Evolutionary conservation across 2,329 filamentous ascomycete genomes (phyloP).

Genomic region (Colletotrichum lupini): DNA sequence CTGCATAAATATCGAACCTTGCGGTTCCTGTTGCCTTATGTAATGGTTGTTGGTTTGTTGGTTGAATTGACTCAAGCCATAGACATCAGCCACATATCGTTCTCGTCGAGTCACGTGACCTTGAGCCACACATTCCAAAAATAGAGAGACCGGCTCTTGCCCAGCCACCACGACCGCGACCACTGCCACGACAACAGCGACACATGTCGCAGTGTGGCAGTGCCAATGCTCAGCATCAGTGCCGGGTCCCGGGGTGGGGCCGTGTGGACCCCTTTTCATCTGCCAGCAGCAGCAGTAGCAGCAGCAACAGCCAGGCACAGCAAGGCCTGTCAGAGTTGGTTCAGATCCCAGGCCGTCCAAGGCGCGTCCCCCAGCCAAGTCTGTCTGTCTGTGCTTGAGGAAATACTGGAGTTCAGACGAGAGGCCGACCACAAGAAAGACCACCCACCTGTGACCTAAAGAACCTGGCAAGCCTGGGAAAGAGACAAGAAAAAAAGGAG

Average conservation of each 20-base stretch:
- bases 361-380: not conserved
- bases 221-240: not conserved
- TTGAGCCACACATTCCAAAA: not conserved
- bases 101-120: not conserved
- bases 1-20: slow-evolving; percentile 4
- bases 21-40: too few relatives aligned
- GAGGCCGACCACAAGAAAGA: slow-evolving; percentile 1
- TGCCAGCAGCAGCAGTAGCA: slow-evolving; percentile 3
- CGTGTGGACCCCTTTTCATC: slow-evolving; percentile 21
- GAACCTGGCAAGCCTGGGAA: not conserved
- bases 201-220: slow-evolving; percentile 28
- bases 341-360: not conserved
- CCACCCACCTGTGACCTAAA: too few relatives aligned
- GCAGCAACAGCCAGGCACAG: too few relatives aligned
- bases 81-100: not conserved
- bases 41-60: not conserved
- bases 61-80: not conserved
- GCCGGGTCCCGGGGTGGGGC: slow-evolving; percentile 14
- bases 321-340: slow-evolving; percentile 3
- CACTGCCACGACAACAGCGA: slow-evolving; percentile 10
- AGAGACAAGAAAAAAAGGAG: not conserved
- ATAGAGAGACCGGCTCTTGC: not conserved
- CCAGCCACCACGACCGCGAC: not conserved
- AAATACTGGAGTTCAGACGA: slow-evolving; percentile 9
- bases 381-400: slow-evolving; percentile 15